Evolutionary conservation across 2,329 filamentous ascomycete species (phyloP), one percentile per base, ranked within the genome.

Genomic region (Colletotrichum trifolii): DNA sequence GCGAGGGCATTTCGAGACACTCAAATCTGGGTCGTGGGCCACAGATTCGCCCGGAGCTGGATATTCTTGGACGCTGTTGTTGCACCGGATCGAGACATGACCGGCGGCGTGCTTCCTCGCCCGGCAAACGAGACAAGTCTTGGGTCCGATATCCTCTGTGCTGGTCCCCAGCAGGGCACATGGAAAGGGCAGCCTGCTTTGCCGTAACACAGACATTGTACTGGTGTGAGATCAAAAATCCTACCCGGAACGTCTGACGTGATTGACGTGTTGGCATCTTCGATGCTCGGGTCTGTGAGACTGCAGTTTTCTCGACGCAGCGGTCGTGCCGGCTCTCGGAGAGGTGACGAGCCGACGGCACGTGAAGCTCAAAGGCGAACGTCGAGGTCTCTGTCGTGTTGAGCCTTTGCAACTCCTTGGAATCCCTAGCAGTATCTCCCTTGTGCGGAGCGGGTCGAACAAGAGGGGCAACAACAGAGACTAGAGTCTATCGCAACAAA

Each of bases 21-120:
- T 36, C 55, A 58, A 42, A 39, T 43, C 25, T 25, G 25, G n/a
- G 9, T 50, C 25, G 46, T 43, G 55, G 43, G 35, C 25, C 46
- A 43, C 46, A 36, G 46, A 55, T 58, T 56, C 58, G 40, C 57
- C 58, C 40, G 35, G 60, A 52, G 39, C n/a, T 34, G 15, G 58
- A 42, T 65, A 53, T 65, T 62, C 52, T 65, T 62, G 52, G 58
- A 45, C 47, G 33, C 52, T 35, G 17, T 35, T 35, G 61, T 60
- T 36, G 39, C 42, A 64, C 56, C 25, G 49, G 33, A 33, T 38
- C 15, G 33, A 38, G 25, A 50, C 57, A 50, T 38, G 10, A 36
- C 57, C 25, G 33, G 11, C 35, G 39, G 17, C 40, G 46, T 33
- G 35, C 35, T 25, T 42, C 45, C 45, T 50, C 49, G 60, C 57